Conservation (phyloP, 306 rosid species). For the Fagus crenata region DNA sequence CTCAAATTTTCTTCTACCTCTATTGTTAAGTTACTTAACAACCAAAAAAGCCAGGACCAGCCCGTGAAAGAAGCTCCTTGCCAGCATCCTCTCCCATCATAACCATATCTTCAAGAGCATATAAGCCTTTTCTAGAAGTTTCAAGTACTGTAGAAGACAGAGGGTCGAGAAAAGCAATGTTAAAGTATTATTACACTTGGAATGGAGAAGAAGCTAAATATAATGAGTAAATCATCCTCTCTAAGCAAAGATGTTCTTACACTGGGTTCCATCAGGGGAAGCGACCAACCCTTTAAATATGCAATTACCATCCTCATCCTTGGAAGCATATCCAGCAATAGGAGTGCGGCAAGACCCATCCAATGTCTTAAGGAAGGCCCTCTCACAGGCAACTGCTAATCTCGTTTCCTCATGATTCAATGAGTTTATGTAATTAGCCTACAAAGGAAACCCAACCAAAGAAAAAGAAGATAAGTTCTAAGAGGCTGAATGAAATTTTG, state of each 20-base stretch:
- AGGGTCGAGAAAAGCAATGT: neutral
- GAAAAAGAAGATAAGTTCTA: slow-evolving; percentile 2
- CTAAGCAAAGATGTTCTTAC: slow-evolving; percentile 35
- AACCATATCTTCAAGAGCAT: slow-evolving; percentile 65
- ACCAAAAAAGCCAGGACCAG: slow-evolving; percentile 79
- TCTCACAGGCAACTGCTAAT: slow-evolving; percentile 76
- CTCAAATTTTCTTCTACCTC: neutral
- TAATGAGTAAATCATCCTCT: slow-evolving; percentile 12
- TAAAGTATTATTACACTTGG: neutral
- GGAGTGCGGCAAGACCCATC: slow-evolving; percentile 96
- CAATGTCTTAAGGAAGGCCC: slow-evolving; percentile 71
- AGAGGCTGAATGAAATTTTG: neutral
- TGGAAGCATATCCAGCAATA: slow-evolving; percentile 81
- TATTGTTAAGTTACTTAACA: slow-evolving; percentile 23
- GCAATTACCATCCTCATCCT: slow-evolving; percentile 68
- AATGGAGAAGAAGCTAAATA: slow-evolving; percentile 6
- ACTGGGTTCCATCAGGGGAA: slow-evolving; percentile 77
- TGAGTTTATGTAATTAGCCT: slow-evolving; percentile 72
- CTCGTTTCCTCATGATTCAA: slow-evolving; percentile 88
- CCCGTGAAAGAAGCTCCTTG: slow-evolving; percentile 75
- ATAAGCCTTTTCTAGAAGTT: slow-evolving; percentile 72
- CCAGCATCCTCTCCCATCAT: slow-evolving; percentile 86
- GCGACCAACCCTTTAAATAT: slow-evolving; percentile 83
- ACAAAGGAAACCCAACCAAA: slow-evolving; percentile 19
- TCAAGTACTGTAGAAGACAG: slow-evolving; percentile 52